These are phyloP conservation scores for Baudoinia panamericana DNA, from an alignment of 495 filamentous ascomycete species.

Conservation along the genomic window DNA sequence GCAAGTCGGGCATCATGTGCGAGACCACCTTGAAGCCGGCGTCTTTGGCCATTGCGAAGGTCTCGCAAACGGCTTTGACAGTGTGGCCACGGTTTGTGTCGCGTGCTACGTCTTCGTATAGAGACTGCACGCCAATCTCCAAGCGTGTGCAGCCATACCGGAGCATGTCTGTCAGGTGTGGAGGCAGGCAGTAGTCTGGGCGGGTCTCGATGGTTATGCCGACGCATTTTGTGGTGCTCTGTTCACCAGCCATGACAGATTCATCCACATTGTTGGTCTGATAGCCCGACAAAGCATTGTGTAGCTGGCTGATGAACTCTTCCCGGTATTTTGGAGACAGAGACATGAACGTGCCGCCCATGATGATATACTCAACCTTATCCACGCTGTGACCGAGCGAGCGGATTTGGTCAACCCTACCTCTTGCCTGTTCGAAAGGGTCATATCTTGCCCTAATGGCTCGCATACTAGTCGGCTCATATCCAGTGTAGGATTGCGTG, in stretches of 20 bases:
- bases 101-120: constrained; percentile 96
- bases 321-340: constrained; percentile 77
- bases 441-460: constrained; percentile 96
- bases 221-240: constrained; percentile 92
- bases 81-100: constrained; percentile 97
- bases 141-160: constrained; percentile 91
- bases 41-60: constrained; percentile 89
- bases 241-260: constrained; percentile 78
- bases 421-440: constrained; percentile 92
- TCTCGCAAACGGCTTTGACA: constrained; percentile 84
- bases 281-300: constrained; percentile 92
- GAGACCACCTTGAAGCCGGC: constrained; percentile 97
- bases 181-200: constrained; percentile 89
- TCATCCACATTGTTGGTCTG: constrained; percentile 86
- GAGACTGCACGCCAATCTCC: constrained; percentile 87
- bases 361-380: constrained; percentile 99
- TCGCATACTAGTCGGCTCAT: constrained; percentile 96
- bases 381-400: constrained; percentile 90
- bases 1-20: constrained; percentile 99
- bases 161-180: constrained; percentile 85
- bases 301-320: constrained; percentile 84
- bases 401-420: constrained; percentile 92
- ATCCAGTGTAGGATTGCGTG: constrained; percentile 95
- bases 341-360: constrained; percentile 99
- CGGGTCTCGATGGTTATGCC: constrained; percentile 97